phyloP scores from a whole-genome alignment of 192 early-diverging fungal species.

The Podochytrium sp. region DNA sequence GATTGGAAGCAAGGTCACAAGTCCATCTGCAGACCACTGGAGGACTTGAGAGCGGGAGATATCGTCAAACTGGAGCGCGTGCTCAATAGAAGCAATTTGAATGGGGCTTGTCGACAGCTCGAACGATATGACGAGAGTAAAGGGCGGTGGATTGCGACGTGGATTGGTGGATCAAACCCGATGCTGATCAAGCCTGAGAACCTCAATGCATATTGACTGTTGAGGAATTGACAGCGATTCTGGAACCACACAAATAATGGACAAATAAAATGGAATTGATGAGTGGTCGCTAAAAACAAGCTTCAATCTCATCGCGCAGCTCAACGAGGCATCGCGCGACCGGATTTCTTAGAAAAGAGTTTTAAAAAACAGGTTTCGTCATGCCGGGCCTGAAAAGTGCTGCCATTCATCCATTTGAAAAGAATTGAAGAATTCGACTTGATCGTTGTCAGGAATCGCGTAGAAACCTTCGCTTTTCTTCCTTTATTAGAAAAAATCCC shows the following conservation, averaged over 20 bases:
- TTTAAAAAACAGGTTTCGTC: background rate
- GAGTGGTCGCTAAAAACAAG: constrained; percentile 2
- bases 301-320: background rate
- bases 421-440: background rate
- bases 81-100: background rate
- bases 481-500: background rate
- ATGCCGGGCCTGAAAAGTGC: no score
- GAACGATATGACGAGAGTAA: background rate
- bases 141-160: background rate
- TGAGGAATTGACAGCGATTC: background rate
- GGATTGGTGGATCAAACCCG: background rate
- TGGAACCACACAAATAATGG: no score
- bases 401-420: background rate
- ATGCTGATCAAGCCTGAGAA: no score
- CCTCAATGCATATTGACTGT: no score
- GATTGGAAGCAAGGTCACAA: background rate
- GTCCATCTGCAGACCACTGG: background rate
- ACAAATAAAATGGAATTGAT: no score
- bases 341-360: background rate
- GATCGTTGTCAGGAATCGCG: background rate
- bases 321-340: background rate
- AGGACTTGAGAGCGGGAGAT: background rate
- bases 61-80: background rate
- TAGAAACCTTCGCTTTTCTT: background rate
- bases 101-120: background rate